phyloP scores from a whole-genome alignment of 441 rosid genomes.

The Aleurites moluccanus region DNA sequence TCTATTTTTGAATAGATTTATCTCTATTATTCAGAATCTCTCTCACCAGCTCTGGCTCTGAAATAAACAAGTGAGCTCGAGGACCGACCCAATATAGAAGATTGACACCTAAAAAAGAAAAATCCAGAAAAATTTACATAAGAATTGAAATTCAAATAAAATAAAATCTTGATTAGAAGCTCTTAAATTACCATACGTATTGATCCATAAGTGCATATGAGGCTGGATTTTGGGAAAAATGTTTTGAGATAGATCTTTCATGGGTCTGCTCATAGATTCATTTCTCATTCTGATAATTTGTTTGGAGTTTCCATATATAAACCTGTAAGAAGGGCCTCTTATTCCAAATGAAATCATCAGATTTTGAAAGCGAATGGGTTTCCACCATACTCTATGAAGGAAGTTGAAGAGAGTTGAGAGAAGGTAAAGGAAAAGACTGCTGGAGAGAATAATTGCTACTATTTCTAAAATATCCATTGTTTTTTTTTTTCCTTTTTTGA shows the following conservation, averaged over 20 bases:
- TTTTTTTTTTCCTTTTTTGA: too few relatives aligned
- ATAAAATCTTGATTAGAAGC: neutral
- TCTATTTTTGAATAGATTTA: constrained; percentile 21
- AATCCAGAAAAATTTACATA: too few relatives aligned
- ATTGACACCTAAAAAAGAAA: constrained; percentile 25
- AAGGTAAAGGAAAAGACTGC: constrained; percentile 17
- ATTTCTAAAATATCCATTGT: neutral
- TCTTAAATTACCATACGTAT: constrained; percentile 39
- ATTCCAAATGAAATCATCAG: constrained; percentile 36
- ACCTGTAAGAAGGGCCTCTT: constrained; percentile 40
- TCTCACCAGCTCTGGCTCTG: constrained; percentile 29
- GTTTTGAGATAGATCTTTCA: constrained; percentile 34
- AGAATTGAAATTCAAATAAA: constrained; percentile 10
- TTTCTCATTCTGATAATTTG: constrained; percentile 29
- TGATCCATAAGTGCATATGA: constrained; percentile 27
- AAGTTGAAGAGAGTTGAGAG: constrained; percentile 23
- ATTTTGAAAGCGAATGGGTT: constrained; percentile 24
- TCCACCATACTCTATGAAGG: constrained; percentile 39
- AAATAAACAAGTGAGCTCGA: constrained; percentile 26
- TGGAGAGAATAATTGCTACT: neutral
- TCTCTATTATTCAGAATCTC: constrained; percentile 31
- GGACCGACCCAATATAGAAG: constrained; percentile 35
- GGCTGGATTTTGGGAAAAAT: constrained; percentile 32
- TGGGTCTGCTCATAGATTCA: constrained; percentile 29
- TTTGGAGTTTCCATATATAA: constrained; percentile 36